Evolutionary conservation across 2,329 filamentous ascomycete species (phyloP).

Genomic region (Cercospora canescens): DNA sequence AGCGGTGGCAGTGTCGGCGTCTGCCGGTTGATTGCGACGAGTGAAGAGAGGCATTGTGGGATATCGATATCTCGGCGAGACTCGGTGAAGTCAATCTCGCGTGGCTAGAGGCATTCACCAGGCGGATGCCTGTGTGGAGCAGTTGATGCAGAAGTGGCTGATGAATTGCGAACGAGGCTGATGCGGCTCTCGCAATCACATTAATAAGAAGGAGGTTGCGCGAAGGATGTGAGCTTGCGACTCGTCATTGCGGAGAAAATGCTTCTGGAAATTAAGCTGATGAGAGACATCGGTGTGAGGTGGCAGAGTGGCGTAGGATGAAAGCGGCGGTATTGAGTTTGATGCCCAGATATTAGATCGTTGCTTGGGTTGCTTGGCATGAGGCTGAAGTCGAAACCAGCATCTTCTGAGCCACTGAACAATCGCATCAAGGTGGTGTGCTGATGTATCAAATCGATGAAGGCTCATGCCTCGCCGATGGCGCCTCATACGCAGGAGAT

Average conservation of each 20-base stretch:
- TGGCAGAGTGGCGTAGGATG: no score
- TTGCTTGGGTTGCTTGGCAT: not conserved
- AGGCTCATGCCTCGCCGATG: no score
- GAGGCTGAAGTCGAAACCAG: not conserved
- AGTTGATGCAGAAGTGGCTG: not conserved
- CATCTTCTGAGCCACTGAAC: no score
- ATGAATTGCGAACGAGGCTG: not conserved
- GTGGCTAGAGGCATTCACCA: not conserved
- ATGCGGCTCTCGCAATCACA: not conserved
- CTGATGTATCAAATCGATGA: no score
- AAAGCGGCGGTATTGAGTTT: not conserved
- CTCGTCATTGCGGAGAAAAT: not conserved
- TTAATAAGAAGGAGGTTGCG: not conserved
- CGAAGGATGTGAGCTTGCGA: not conserved
- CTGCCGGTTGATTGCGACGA: constrained; percentile 35
- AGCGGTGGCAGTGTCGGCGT: constrained; percentile 38
- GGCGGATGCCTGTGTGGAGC: constrained; percentile 3
- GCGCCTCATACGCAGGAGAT: no score
- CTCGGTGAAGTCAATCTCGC: not conserved
- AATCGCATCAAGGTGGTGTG: no score
- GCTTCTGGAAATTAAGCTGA: not conserved
- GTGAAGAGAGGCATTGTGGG: constrained; percentile 37
- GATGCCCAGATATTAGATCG: not conserved
- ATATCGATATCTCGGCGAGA: no score
- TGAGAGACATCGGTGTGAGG: not conserved